phyloP scores from a whole-genome alignment of 306 rosid genomes.

The Acacia crassicarpa region DNA sequence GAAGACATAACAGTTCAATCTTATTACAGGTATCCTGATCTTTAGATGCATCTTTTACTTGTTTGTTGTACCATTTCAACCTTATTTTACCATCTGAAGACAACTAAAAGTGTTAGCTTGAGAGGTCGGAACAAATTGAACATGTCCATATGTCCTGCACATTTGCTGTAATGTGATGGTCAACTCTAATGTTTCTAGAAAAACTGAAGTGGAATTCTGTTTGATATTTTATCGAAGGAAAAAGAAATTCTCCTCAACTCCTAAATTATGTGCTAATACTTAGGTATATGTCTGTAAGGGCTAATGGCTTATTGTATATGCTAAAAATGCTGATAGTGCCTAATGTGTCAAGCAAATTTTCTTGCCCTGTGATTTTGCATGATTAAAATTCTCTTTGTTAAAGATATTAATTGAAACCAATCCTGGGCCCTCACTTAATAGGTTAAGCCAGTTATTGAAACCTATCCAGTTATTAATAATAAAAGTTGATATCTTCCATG shows the following conservation, averaged over 20 bases:
- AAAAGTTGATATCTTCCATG: not conserved
- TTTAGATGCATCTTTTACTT: conserved; percentile 17
- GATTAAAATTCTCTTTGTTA: conserved; percentile 5
- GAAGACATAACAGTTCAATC: conserved; percentile 69
- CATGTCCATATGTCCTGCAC: not conserved
- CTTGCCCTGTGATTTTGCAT: not conserved
- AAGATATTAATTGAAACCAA: not conserved
- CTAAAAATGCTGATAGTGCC: conserved; percentile 8
- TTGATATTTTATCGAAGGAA: conserved; percentile 6
- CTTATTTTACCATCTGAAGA: conserved; percentile 20
- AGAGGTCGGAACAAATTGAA: not conserved
- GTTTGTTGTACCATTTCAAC: conserved; percentile 16
- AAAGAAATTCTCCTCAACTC: not conserved
- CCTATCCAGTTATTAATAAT: not conserved
- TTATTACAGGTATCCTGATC: conserved; percentile 73
- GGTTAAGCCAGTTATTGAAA: not conserved
- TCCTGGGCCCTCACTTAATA: not conserved
- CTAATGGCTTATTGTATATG: conserved; percentile 19
- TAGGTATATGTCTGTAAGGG: not conserved
- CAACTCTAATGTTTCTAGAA: conserved; percentile 15
- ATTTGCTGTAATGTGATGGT: conserved; percentile 17
- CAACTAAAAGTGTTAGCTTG: conserved; percentile 12
- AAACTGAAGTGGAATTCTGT: not conserved
- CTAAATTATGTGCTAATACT: not conserved
- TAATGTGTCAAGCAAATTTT: conserved; percentile 5